Conservation (phyloP, 345 rosid species). For the Eucalyptus sp. region DNA sequence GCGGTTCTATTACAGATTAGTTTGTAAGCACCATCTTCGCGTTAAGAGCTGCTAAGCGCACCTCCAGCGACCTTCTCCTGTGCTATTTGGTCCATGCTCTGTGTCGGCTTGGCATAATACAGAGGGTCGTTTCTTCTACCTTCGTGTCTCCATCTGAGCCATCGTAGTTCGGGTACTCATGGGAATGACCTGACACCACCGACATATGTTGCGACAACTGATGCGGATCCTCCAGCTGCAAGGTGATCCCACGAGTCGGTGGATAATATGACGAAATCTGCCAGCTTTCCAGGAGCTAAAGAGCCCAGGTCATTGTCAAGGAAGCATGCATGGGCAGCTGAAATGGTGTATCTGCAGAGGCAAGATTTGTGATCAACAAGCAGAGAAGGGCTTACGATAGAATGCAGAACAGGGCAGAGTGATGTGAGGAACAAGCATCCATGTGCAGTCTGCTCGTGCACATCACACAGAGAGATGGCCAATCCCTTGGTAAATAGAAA, state of each 20-base stretch:
- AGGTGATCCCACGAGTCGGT: slow-evolving; percentile 48
- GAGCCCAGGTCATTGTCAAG: slow-evolving; percentile 73
- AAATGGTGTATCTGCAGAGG: slow-evolving; percentile 56
- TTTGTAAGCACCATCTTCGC: background rate
- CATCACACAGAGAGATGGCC: background rate
- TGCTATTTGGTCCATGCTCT: background rate
- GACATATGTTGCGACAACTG: slow-evolving; percentile 54
- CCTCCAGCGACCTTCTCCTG: background rate
- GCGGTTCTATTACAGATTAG: background rate
- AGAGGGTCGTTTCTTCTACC: background rate
- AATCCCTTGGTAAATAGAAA: background rate
- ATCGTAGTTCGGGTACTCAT: background rate
- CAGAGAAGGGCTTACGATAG: background rate
- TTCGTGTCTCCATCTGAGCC: background rate
- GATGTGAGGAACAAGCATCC: background rate
- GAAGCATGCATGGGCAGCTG: slow-evolving; percentile 81
- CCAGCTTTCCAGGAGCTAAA: slow-evolving; percentile 56
- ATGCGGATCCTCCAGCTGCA: slow-evolving; percentile 33
- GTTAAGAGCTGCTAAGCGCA: background rate
- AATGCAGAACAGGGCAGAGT: background rate
- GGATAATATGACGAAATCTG: slow-evolving; percentile 69
- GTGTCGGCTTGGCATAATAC: background rate
- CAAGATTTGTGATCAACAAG: background rate
- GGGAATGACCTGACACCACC: slow-evolving; percentile 54
- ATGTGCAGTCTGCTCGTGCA: background rate